These are phyloP conservation scores for Cystofilobasidium bisporidii DNA, from an alignment of 768 basidiomycete genomes.

Conservation along the genomic window DNA sequence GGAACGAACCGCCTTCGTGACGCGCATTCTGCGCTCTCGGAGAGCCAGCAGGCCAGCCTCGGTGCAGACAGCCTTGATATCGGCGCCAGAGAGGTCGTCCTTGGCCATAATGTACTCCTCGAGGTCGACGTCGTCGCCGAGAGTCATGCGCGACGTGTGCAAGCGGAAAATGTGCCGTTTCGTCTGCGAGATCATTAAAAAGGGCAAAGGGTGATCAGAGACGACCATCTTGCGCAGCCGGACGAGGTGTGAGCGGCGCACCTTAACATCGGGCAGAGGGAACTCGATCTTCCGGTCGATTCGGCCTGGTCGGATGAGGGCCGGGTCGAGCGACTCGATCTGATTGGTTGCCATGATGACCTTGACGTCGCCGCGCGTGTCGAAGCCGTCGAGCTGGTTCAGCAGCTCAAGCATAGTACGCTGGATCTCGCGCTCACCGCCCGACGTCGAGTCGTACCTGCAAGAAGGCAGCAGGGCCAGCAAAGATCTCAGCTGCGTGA, in stretches of 20 bases:
- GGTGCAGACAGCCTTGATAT: slow-evolving; percentile 98
- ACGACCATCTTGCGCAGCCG: not conserved
- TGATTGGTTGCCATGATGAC: slow-evolving; percentile 99
- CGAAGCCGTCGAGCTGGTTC: slow-evolving; percentile 98
- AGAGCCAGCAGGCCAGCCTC: slow-evolving; percentile 94
- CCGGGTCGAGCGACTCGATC: slow-evolving; percentile 94
- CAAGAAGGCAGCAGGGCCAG: not conserved
- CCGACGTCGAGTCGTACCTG: slow-evolving; percentile 96
- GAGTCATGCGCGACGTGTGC: slow-evolving; percentile 90
- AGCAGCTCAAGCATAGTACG: slow-evolving; percentile 97
- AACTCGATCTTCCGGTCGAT: slow-evolving; percentile 99
- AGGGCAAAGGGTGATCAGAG: not conserved
- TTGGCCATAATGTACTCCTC: slow-evolving; percentile 94
- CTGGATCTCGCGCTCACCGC: slow-evolving; percentile 98
- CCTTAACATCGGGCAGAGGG: slow-evolving; percentile 79
- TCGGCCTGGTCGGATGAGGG: slow-evolving; percentile 93
- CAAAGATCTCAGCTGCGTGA: no score
- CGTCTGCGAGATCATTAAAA: slow-evolving; percentile 48
- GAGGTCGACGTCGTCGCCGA: slow-evolving; percentile 47
- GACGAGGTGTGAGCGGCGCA: not conserved
- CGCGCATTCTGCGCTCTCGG: slow-evolving; percentile 82
- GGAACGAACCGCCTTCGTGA: slow-evolving; percentile 25
- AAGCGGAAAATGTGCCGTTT: slow-evolving; percentile 94
- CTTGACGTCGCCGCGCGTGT: slow-evolving; percentile 97
- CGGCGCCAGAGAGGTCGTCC: slow-evolving; percentile 91